Evolutionary conservation across 2,329 filamentous ascomycete genomes (phyloP), one percentile per base, ranked within the genome.

Genomic region (Claviceps sp.): DNA sequence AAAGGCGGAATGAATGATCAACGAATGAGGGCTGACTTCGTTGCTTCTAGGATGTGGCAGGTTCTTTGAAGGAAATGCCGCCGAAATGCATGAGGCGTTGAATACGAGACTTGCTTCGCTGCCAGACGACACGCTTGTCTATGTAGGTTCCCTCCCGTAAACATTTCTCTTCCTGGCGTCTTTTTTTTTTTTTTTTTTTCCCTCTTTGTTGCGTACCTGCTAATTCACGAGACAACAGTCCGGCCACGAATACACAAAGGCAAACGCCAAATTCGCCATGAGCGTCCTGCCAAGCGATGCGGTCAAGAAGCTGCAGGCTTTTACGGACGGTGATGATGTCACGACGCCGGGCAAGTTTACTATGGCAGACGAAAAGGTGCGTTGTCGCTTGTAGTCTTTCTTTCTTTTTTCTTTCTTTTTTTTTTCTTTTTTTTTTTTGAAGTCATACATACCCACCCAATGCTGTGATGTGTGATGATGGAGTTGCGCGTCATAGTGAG

Each of bases 201-300:
- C 2, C 40, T 22, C 18, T 13, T 20, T 20, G 8, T 41, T 30
- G 40, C 40, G 1, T 42, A 30, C 8, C 11, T 22, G 9, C 18
- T 22, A 42, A 22, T 9, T 22, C 3, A 6, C 30, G 30, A 22
- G 18, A 6, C 52, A 7, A 22, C 55, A 91, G 84, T 90, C 91
- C 18, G 93, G 93, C 4, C 93, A 98, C 62, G 93, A 97, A 68
- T 98, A 98, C 71, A 98, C 93, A n/a, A 95, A 93, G 69, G 79
- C 85, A 49, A 98, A 98, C 63, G 89, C 93, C 62, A 89, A 89
- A 65, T 98, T 98, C 64, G 84, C 81, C 47, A 71, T 85, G 54
- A 85, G 84, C 2, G 85, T 97, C 16, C 72, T 85, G 52, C 81
- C 87, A 61, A 85, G 79, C 43, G 82, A 87, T 48, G 75, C 87